Evolutionary conservation across 2,329 filamentous ascomycete species (phyloP).

Genomic region (Aspergillus thermomutatus): DNA sequence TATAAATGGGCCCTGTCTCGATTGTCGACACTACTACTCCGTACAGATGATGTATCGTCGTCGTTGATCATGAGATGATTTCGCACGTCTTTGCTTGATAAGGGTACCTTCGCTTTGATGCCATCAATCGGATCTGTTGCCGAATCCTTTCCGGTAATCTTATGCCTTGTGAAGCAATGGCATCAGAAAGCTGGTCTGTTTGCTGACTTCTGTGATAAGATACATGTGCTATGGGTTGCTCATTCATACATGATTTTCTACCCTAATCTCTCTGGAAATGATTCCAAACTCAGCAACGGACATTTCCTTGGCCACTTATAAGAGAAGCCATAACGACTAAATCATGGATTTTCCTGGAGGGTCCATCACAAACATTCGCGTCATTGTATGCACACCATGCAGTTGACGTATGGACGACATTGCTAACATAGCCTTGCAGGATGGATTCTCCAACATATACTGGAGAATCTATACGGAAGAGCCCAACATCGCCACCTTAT

Average conservation of each 20-base stretch:
- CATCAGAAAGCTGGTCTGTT: slow-evolving; percentile 16
- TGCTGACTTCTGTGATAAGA: slow-evolving; percentile 18
- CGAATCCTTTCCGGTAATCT: neutral
- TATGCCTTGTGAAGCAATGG: slow-evolving; percentile 12
- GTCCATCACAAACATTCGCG: slow-evolving; percentile 41
- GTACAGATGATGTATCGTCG: neutral
- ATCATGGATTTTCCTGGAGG: slow-evolving; percentile 44
- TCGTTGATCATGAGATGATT: neutral
- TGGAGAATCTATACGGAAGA: slow-evolving; percentile 44
- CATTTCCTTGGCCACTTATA: slow-evolving; percentile 24
- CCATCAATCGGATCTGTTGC: neutral
- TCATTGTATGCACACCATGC: slow-evolving; percentile 35
- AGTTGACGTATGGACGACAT: neutral
- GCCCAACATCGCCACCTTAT: slow-evolving; percentile 24
- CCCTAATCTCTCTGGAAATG: slow-evolving; percentile 30
- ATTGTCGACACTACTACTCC: slow-evolving; percentile 2
- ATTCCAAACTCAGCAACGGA: slow-evolving; percentile 24
- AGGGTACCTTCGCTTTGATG: neutral
- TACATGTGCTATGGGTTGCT: slow-evolving; percentile 18
- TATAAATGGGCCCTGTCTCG: slow-evolving; percentile 7
- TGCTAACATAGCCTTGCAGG: slow-evolving; percentile 29
- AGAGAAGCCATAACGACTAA: slow-evolving; percentile 25
- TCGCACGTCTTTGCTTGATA: neutral
- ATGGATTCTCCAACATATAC: slow-evolving; percentile 42
- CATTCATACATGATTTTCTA: slow-evolving; percentile 8